These are phyloP conservation scores for Trichoderma harzianum DNA, from an alignment of 2,329 filamentous ascomycete genomes.

Conservation along the genomic window DNA sequence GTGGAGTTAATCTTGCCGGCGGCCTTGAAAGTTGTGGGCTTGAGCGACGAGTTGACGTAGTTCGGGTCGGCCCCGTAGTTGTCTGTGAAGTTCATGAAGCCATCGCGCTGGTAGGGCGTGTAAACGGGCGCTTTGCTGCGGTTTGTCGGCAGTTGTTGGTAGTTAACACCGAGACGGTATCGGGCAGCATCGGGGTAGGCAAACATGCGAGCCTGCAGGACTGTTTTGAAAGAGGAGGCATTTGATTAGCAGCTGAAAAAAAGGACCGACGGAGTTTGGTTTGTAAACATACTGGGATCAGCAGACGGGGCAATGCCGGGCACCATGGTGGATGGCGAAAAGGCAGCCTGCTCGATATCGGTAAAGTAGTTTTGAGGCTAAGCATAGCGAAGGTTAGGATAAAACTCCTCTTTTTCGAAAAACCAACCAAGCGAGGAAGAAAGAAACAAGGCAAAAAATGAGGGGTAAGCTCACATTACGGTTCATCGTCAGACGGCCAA, in stretches of 20 bases:
- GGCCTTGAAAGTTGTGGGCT: slow-evolving; percentile 26
- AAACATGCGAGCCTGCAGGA: slow-evolving; percentile 49
- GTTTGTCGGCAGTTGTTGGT: slow-evolving; percentile 45
- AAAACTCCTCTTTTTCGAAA: background rate
- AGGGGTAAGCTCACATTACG: slow-evolving; percentile 52
- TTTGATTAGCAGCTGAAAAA: background rate
- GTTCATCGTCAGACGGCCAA: slow-evolving; percentile 67
- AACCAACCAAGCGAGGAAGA: background rate
- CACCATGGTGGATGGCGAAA: slow-evolving; percentile 49
- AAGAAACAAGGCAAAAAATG: background rate
- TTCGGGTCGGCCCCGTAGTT: slow-evolving; percentile 30
- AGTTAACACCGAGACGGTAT: slow-evolving; percentile 51
- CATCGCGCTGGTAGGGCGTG: slow-evolving; percentile 25
- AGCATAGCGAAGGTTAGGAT: background rate
- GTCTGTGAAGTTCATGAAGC: slow-evolving; percentile 23
- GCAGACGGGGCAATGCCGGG: slow-evolving; percentile 48
- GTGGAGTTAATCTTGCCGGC: slow-evolving; percentile 22
- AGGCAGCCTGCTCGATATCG: slow-evolving; percentile 50
- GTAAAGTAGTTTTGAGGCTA: slow-evolving; percentile 49
- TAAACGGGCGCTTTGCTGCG: slow-evolving; percentile 20
- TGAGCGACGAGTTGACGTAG: slow-evolving; percentile 21
- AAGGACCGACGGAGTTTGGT: background rate
- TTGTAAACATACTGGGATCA: slow-evolving; percentile 35
- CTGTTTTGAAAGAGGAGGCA: background rate
- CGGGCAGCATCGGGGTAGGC: slow-evolving; percentile 49